Percentiles rank a stretch among this genome's conserved stretches.
Evolutionary conservation across 1,284 basidiomycete species (phyloP).

Genomic region (Apiotrichum laibachii): DNA sequence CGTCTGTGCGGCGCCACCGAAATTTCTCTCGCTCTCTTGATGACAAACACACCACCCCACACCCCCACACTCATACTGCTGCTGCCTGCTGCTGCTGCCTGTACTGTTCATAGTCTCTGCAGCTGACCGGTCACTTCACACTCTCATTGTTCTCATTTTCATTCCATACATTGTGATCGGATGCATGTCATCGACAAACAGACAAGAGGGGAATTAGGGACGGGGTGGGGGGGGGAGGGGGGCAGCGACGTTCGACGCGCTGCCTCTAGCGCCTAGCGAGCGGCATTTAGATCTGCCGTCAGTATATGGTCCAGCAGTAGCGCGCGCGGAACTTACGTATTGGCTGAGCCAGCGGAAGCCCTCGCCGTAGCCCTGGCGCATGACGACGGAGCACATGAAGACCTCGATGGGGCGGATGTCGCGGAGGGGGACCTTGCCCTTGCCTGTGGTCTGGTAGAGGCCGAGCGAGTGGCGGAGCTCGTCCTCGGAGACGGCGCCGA

Average conservation of each 20-base stretch:
- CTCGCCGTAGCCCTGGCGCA: slow-evolving; percentile 98
- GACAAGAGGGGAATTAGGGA: slow-evolving; percentile 4
- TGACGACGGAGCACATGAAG: slow-evolving; percentile 99
- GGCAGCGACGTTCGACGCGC: neutral
- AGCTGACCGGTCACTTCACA: neutral
- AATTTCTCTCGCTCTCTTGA: no score
- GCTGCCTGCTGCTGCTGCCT: no score
- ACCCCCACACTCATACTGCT: neutral
- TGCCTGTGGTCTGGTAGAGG: slow-evolving; percentile 97
- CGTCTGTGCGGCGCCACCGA: no score
- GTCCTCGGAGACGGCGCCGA: slow-evolving; percentile 95
- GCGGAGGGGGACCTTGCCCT: slow-evolving; percentile 95
- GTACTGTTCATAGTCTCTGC: neutral
- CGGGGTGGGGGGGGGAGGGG: neutral
- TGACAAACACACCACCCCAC: neutral
- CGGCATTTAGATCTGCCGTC: slow-evolving; percentile 6
- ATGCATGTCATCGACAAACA: slow-evolving; percentile 13
- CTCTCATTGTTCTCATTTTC: neutral
- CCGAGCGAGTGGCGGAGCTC: slow-evolving; percentile 94
- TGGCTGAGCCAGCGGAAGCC: slow-evolving; percentile 98
- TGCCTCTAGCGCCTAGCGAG: neutral
- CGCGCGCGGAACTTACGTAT: slow-evolving; percentile 63
- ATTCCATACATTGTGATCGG: slow-evolving; percentile 8
- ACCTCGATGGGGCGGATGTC: slow-evolving; percentile 98
- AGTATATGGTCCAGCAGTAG: no score